Percentiles rank a stretch among this genome's conserved stretches.
Evolutionary conservation across 1,284 basidiomycete genomes (phyloP).

Genomic region (Ustilago sp.): DNA sequence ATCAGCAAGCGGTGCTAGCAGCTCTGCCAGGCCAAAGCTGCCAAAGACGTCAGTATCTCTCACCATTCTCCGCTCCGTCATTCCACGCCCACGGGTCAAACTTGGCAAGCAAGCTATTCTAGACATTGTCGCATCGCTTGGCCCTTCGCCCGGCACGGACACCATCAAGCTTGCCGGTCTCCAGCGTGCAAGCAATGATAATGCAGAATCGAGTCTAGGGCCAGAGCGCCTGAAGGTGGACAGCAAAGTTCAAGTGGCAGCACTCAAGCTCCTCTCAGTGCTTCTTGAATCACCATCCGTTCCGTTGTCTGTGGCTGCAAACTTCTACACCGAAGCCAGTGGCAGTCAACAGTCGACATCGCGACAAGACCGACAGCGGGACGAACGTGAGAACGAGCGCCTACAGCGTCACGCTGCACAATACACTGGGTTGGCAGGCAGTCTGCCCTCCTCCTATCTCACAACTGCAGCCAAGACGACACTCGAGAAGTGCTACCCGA

Average conservation of each 20-base stretch:
- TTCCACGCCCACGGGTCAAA: constrained; percentile 30
- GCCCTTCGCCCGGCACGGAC: constrained; percentile 40
- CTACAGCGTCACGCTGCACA: constrained; percentile 31
- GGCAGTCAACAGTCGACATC: background rate
- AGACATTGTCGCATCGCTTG: constrained; percentile 35
- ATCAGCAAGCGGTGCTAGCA: constrained; percentile 15
- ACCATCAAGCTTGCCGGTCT: constrained; percentile 30
- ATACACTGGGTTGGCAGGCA: constrained; percentile 30
- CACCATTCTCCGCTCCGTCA: constrained; percentile 35
- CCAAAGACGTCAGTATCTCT: constrained; percentile 40
- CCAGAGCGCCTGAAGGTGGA: constrained; percentile 39
- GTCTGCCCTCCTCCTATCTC: constrained; percentile 48
- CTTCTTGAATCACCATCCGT: constrained; percentile 45
- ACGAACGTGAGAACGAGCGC: constrained; percentile 28
- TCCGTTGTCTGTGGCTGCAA: constrained; percentile 34
- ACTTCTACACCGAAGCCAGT: constrained; percentile 23
- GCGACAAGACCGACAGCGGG: constrained; percentile 17
- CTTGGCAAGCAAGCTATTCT: constrained; percentile 38
- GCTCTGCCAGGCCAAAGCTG: constrained; percentile 20
- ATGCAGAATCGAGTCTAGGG: constrained; percentile 23
- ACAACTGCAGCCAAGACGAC: constrained; percentile 34
- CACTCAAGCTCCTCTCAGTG: constrained; percentile 42
- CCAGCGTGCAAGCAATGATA: constrained; percentile 9
- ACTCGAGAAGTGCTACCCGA: constrained; percentile 48
- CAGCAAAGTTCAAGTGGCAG: constrained; percentile 46